Evolutionary conservation across 805 yeast genomes (phyloP).

Genomic region (Lachancea quebecensis): DNA sequence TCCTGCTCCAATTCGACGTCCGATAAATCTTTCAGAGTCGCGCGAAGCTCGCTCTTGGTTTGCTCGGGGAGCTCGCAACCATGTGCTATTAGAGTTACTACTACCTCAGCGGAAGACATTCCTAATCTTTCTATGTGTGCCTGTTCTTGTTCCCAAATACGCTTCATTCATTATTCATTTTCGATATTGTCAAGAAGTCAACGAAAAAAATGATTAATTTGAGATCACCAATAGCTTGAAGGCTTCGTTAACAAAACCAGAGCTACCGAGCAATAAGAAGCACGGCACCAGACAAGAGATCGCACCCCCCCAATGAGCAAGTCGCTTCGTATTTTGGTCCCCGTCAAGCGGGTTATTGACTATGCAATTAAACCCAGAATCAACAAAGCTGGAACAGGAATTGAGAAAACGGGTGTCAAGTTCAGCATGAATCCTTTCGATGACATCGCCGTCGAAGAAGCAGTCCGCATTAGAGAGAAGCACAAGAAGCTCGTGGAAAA

Average conservation of each 20-base stretch:
- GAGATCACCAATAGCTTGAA: not conserved
- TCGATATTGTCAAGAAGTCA: not conserved
- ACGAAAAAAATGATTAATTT: not conserved
- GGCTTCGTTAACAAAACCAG: no score
- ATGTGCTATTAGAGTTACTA: conserved; percentile 15
- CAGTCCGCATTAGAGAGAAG: conserved; percentile 65
- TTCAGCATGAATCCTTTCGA: conserved; percentile 94
- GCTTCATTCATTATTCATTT: not conserved
- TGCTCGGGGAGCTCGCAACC: conserved; percentile 5
- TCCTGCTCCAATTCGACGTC: conserved; percentile 5
- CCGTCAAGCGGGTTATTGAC: conserved; percentile 92
- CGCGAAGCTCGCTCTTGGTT: not conserved
- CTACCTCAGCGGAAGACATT: conserved; percentile 1
- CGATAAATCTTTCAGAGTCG: not conserved
- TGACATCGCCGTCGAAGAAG: conserved; percentile 97
- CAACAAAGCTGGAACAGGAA: conserved; percentile 73
- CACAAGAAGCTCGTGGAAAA: conserved; percentile 60
- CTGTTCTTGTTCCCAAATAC: not conserved
- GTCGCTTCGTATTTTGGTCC: conserved; percentile 59
- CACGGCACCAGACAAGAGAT: not conserved
- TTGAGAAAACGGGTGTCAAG: conserved; percentile 81
- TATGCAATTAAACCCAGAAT: conserved; percentile 89
- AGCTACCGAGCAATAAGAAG: not conserved
- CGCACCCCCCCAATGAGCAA: conserved; percentile 8
- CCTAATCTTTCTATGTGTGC: not conserved